Evolutionary conservation across 495 filamentous ascomycete genomes (phyloP).

Genomic region (Penicillium waksmanii): DNA sequence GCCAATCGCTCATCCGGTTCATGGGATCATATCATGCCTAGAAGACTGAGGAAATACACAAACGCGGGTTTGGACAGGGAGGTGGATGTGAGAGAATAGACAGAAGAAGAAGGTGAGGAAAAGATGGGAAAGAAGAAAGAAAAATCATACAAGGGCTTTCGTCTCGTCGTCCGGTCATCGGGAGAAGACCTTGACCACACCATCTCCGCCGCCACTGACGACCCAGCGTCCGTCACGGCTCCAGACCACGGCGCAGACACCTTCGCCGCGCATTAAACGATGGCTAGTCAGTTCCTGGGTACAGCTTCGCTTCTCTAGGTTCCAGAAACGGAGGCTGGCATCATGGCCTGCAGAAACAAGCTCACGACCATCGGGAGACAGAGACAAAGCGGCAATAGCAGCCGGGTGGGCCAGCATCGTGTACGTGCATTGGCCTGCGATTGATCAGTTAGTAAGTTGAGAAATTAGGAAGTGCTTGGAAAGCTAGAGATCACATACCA

Average conservation of each 20-base stretch:
- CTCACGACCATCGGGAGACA: conserved; percentile 91
- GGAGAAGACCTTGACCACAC: conserved; percentile 94
- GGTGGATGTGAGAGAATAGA: background rate
- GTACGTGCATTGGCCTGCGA: conserved; percentile 96
- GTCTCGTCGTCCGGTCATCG: conserved; percentile 45
- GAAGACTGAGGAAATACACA: conserved; percentile 29
- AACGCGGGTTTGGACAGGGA: conserved; percentile 7
- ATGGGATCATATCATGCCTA: conserved; percentile 41
- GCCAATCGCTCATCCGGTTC: conserved; percentile 50
- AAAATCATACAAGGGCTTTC: conserved; percentile 42
- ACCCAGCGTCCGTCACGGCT: conserved; percentile 93
- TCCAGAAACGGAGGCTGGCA: conserved; percentile 93
- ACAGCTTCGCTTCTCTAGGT: conserved; percentile 90
- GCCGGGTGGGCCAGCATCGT: conserved; percentile 96
- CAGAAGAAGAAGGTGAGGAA: conserved; percentile 22
- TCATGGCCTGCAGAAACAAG: conserved; percentile 96
- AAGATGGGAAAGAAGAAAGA: conserved; percentile 24
- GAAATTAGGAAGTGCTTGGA: background rate
- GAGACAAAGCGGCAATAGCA: conserved; percentile 84
- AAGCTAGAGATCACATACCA: conserved; percentile 64
- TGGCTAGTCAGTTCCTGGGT: conserved; percentile 93
- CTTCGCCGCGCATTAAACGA: conserved; percentile 90
- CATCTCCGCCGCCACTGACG: conserved; percentile 93
- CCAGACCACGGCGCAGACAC: conserved; percentile 92
- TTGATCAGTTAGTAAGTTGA: conserved; percentile 34